phyloP scores from a whole-genome alignment of 2,329 filamentous ascomycete species.

The Fusarium sp. region DNA sequence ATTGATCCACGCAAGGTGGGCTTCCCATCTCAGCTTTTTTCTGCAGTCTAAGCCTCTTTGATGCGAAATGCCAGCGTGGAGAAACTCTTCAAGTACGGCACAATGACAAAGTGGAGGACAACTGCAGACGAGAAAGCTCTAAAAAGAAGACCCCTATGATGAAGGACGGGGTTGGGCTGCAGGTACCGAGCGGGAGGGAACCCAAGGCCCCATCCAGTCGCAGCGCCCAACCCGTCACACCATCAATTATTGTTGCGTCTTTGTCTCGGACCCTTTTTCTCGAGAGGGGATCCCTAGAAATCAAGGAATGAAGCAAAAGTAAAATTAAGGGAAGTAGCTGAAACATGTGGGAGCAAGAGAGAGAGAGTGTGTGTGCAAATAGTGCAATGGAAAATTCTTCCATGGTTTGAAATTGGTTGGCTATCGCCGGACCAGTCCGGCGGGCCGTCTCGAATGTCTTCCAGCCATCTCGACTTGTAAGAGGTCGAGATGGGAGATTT shows the following conservation, averaged over 20 bases:
- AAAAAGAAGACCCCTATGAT: slow-evolving; percentile 29
- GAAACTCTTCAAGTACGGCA: slow-evolving; percentile 13
- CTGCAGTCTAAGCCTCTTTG: slow-evolving; percentile 16
- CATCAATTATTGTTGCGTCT: slow-evolving; percentile 9
- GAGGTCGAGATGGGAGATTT: slow-evolving; percentile 36
- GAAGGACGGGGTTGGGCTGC: slow-evolving; percentile 39
- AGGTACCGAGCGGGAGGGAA: slow-evolving; percentile 45
- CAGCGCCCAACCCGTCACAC: slow-evolving; percentile 38
- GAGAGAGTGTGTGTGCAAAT: background rate
- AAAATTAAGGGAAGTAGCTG: slow-evolving; percentile 4
- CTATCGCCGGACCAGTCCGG: slow-evolving; percentile 33
- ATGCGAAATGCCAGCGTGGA: slow-evolving; percentile 20
- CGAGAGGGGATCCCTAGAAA: slow-evolving; percentile 24
- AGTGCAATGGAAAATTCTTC: slow-evolving; percentile 16
- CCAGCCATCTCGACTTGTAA: slow-evolving; percentile 27
- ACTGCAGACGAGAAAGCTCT: slow-evolving; percentile 21
- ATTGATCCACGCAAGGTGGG: slow-evolving; percentile 25
- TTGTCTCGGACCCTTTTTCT: slow-evolving; percentile 32
- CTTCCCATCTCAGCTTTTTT: slow-evolving; percentile 16
- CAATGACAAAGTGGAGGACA: slow-evolving; percentile 27
- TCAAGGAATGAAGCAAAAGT: slow-evolving; percentile 22
- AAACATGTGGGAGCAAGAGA: slow-evolving; percentile 11
- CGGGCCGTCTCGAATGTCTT: slow-evolving; percentile 25
- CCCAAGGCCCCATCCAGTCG: slow-evolving; percentile 35
- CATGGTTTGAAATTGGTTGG: slow-evolving; percentile 29